Percentiles rank a stretch among this genome's conserved stretches.
phyloP scores from a whole-genome alignment of 148 eudicot genomes.

The Fagopyrum tataricum region DNA sequence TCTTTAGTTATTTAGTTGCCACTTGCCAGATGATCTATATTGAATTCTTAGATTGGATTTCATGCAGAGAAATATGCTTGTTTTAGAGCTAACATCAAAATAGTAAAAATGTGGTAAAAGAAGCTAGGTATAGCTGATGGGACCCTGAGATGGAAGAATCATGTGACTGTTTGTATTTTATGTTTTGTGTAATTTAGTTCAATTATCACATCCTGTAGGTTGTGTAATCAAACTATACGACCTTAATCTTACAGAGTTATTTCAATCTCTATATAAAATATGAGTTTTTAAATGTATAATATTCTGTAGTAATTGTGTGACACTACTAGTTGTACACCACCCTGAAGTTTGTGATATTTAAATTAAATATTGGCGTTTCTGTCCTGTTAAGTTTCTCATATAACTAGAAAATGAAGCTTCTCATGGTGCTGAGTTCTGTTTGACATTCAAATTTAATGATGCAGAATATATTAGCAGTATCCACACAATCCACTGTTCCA shows the following conservation, averaged over 20 bases:
- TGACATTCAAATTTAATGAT: conserved; percentile 1
- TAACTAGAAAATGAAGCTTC: not conserved
- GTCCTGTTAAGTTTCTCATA: not conserved
- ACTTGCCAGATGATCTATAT: not conserved
- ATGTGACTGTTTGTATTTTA: not conserved
- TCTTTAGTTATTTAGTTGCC: not conserved
- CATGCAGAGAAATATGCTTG: not conserved
- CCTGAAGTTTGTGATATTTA: not conserved
- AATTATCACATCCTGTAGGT: not conserved
- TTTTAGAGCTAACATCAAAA: not conserved
- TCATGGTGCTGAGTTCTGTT: not conserved
- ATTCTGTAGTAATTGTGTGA: not conserved
- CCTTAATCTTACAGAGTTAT: not conserved
- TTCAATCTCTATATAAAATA: not conserved
- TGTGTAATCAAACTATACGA: not conserved
- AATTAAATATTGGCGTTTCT: not conserved
- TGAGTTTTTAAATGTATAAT: not conserved
- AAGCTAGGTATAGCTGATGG: not conserved
- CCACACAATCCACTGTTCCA: conserved; percentile 30
- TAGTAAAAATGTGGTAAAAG: not conserved
- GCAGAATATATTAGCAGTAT: conserved; percentile 28
- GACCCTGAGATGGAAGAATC: not conserved
- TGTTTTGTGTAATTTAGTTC: not conserved
- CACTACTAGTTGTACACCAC: not conserved
- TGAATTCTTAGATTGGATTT: not conserved